A percentile compares a stretch with the other conserved stretches of the same genome.
phyloP scores from a whole-genome alignment of 2,329 filamentous ascomycete species.

The Fusarium coffeatum region DNA sequence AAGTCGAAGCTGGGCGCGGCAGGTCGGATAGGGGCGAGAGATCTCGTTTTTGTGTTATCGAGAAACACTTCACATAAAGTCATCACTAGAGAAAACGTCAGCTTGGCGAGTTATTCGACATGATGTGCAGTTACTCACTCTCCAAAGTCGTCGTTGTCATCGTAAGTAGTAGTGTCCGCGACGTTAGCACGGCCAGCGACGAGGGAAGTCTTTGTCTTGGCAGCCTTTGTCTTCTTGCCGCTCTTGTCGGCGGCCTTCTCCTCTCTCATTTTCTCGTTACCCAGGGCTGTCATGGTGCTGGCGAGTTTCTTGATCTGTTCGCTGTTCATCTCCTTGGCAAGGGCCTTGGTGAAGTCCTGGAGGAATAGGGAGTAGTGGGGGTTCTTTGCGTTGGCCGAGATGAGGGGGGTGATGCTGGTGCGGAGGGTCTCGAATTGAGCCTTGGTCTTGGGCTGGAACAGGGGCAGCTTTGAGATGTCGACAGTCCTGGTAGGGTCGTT shows the following conservation, averaged over 20 bases:
- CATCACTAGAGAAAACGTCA: conserved; percentile 62
- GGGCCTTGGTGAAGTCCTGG: conserved; percentile 88
- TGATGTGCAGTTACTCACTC: conserved; percentile 71
- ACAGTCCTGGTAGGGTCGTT: conserved; percentile 81
- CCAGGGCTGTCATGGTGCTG: conserved; percentile 85
- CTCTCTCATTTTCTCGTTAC: conserved; percentile 99
- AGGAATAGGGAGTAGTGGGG: conserved; percentile 90
- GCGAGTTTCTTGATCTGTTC: conserved; percentile 97
- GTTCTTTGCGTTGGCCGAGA: conserved; percentile 83
- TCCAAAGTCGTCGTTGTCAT: conserved; percentile 83
- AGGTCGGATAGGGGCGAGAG: conserved; percentile 10
- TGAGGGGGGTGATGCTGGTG: conserved; percentile 80
- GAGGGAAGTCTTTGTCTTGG: conserved; percentile 91
- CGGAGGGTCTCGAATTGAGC: conserved; percentile 84
- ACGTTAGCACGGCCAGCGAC: conserved; percentile 71
- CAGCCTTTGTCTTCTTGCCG: conserved; percentile 96
- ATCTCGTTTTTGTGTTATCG: conserved; percentile 15
- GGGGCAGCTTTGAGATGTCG: conserved; percentile 80
- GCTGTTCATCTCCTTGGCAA: conserved; percentile 87
- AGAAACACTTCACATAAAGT: conserved; percentile 73
- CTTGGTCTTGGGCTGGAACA: conserved; percentile 93
- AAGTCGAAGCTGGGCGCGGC: conserved; percentile 20
- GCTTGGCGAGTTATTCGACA: conserved; percentile 1
- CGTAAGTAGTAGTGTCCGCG: conserved; percentile 76
- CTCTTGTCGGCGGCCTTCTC: conserved; percentile 95